Base-by-base conservation (phyloP, 73 alveolate species). In the Vitrella brassicaformis region DNA sequence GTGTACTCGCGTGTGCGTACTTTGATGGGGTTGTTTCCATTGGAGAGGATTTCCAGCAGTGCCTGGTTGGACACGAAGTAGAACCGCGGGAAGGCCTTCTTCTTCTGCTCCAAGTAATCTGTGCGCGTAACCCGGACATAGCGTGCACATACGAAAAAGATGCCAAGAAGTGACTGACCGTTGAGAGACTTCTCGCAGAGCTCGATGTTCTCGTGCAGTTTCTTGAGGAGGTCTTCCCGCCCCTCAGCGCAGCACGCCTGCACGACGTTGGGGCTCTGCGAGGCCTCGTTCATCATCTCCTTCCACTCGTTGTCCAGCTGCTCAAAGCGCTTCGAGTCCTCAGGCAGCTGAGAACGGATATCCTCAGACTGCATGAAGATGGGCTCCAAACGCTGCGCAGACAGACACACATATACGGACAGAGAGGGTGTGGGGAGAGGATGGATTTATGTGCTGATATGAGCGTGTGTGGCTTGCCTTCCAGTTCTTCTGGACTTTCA, bases 41-140 rank as follows among this genome's bases (percentile, higher is more conserved):
- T 95, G 67, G 98, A 93, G 65, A 96, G 96, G 83, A 96, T 96
- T 73, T 96, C 97, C 47, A 96, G 91, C 79, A 96, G 89, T 4
- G 99, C 97, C 88, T 95, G 96, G 86, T 96, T 96, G 30, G 99
- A 96, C 65, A 95, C 98, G 94, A 96, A 96, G 86, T 96, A 96
- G 90, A 96, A 96, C 72, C 99, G 88, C 8, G 99, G 98, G 97
- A 96, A 96, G 47, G 83, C 83, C 83, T 76, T 76, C 83, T 76
- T 76, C 83, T 76, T 76, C 71, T 76, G 83, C 71, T 76, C 83
- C 66, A 76, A 19, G 47, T 76, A 77, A 1, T 65, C 29, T 25
- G 22, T 10, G 30, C 27, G 8, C 32, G 14, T 25, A 29, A 27
- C 19, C 39, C 0, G 71, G 71, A n/a, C 19, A 31, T n/a, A n/a